phyloP scores from a whole-genome alignment of 2,329 filamentous ascomycete genomes.

The Tympanopsis confertula region DNA sequence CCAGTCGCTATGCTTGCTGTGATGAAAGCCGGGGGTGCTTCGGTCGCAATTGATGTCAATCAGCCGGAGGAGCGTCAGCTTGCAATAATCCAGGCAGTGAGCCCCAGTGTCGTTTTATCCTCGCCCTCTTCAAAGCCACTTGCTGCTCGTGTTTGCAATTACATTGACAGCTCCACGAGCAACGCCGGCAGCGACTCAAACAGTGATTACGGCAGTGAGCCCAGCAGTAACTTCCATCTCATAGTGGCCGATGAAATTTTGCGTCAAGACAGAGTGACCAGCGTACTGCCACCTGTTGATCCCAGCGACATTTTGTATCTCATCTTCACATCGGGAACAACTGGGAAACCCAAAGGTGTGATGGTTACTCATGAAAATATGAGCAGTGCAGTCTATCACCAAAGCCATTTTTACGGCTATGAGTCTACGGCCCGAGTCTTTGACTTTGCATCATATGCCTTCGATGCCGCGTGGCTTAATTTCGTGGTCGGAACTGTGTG shows the following conservation, averaged over 20 bases:
- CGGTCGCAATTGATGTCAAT: constrained; percentile 7
- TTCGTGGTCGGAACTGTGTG: constrained; percentile 20
- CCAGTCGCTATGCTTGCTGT: constrained; percentile 7
- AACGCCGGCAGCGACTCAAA: not conserved
- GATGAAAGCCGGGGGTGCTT: constrained; percentile 10
- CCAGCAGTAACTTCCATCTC: not conserved
- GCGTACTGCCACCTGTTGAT: too few relatives aligned
- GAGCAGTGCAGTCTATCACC: constrained; percentile 6
- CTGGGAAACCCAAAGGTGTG: constrained; percentile 34
- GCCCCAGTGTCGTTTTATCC: not conserved
- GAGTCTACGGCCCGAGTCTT: constrained; percentile 5
- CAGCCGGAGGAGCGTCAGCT: constrained; percentile 6
- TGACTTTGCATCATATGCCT: constrained; percentile 17
- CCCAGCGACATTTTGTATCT: constrained; percentile 11
- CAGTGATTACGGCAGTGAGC: not conserved
- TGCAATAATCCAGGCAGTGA: not conserved
- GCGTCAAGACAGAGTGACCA: constrained; percentile 3
- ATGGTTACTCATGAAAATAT: constrained; percentile 13
- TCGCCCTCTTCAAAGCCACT: not conserved
- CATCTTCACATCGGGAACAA: constrained; percentile 39
- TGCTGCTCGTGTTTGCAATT: not conserved
- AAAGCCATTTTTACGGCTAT: constrained; percentile 5
- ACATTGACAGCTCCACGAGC: not conserved
- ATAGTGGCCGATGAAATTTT: too few relatives aligned
- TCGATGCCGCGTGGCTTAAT: constrained; percentile 21